Base-by-base conservation (phyloP, 306 rosid species). In the Rosa persica region DNA sequence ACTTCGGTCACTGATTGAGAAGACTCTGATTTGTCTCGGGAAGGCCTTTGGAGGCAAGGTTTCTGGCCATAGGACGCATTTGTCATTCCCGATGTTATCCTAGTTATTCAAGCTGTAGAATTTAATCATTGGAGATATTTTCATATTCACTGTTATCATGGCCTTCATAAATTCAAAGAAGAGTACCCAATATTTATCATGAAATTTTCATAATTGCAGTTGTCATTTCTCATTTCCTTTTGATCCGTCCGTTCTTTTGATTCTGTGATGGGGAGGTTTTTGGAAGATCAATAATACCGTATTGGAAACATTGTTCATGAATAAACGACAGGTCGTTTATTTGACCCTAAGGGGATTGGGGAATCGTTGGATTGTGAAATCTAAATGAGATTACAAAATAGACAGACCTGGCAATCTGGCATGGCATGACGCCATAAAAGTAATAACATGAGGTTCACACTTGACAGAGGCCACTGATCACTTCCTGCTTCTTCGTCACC, bases 1-100 rank as follows among this genome's bases (percentile, higher is more conserved):
- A 84, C 84, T 79, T 87, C 78, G 84, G 84, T 86, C 81, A 85
- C 88, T 90, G 95, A 85, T 89, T 78, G 78, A 78, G 76, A 88
- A 86, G 87, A 85, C 82, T 68, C 92, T 81, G 85, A 87, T 87
- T 89, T 80, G 83, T 89, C 86, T 73, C 62, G 72, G 90, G 86
- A 82, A 79, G 60, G 58, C 58, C 47, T 13, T 73, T 69, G 84
- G 83, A 82, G 80, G 54, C 81, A 78, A 85, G 79, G 88, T 70
- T 79, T 85, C 88, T 76, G 87, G 88, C 81, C 72, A 79, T 75
- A 84, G 88, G 83, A 79, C 51, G 64, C 74, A 52, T 83, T 87
- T 81, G 79, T 84, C 61, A 48, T 86, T 83, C 83, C 76, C 80
- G 8, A 72, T 70, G 57, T 76, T 79, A 44, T 76, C 86, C 85